A percentile compares a stretch with the other conserved stretches of the same genome.
These are phyloP conservation scores for Kluyveromyces lactis DNA, from an alignment of 805 yeast species.

Conservation along the genomic window DNA sequence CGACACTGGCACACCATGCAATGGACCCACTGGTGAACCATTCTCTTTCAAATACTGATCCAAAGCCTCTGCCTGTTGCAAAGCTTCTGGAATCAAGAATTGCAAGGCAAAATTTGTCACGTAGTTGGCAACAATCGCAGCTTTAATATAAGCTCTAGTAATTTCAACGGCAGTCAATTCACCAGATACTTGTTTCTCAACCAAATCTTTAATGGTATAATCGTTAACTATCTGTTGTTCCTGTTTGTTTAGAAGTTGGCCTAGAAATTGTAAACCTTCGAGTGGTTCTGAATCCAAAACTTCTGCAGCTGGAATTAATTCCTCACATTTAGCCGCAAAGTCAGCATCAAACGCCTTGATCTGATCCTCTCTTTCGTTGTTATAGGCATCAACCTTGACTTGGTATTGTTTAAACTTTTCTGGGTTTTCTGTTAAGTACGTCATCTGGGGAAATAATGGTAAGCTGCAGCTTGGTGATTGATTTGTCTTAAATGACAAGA, in stretches of 20 bases:
- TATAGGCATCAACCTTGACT: conserved; percentile 17
- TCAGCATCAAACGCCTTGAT: conserved; percentile 16
- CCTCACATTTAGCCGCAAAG: conserved; percentile 13
- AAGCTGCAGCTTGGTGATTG: too few relatives aligned
- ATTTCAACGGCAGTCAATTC: conserved; percentile 43
- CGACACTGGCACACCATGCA: conserved; percentile 64
- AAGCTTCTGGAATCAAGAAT: conserved; percentile 57
- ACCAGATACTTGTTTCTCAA: conserved; percentile 37
- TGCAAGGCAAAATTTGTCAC: conserved; percentile 54
- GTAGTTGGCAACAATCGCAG: conserved; percentile 57
- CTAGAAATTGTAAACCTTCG: conserved; percentile 13
- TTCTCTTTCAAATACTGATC: conserved; percentile 43
- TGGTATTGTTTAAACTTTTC: conserved; percentile 10
- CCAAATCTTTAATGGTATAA: conserved; percentile 33
- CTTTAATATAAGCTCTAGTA: conserved; percentile 54
- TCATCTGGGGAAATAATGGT: not conserved
- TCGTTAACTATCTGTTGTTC: conserved; percentile 39
- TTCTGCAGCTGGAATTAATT: conserved; percentile 13
- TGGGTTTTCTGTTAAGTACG: conserved; percentile 4
- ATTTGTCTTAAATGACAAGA: too few relatives aligned
- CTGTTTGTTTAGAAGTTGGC: conserved; percentile 17
- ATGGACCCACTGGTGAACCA: conserved; percentile 52
- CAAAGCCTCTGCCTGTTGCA: conserved; percentile 44
- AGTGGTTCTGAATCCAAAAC: conserved; percentile 18
- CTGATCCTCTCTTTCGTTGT: conserved; percentile 15